Base-by-base conservation (phyloP, 2,329 filamentous ascomycete species). In the Juglanconis juglandina region DNA sequence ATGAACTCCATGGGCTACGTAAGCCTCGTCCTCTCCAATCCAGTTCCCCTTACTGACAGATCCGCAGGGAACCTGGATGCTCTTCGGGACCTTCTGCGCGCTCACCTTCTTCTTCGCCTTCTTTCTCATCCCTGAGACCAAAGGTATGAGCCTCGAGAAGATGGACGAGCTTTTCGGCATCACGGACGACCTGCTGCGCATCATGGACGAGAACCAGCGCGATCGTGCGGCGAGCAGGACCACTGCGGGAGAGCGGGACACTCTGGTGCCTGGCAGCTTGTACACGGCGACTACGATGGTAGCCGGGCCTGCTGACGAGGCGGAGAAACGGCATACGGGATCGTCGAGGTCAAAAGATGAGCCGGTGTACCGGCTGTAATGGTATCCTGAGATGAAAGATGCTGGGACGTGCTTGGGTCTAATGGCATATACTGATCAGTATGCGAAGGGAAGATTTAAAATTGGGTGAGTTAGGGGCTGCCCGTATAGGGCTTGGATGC, bases 81-180 rank as follows among this genome's bases (percentile, higher is more conserved):
- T 89, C 67, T 91, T 89, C 71, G 82, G 85, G 9, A 80, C 73
- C 57, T 90, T 90, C 72, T 87, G 86, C 70, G 80, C 87, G 66
- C 69, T 78, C 66, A 89, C 90, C 83, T 83, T 83, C 63, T 64
- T 87, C 56, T 88, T 87, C 68, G 84, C 86, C 46, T 88, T 80
- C 78, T 86, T 88, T 76, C 81, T 87, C 63, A 80, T 89, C 17
- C 88, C 88, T 0, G 88, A 91, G 74, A 91, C 88, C 10, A 90
- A 90, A 76, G 87, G 87, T 41, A 68, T 81, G 60, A 77, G 77
- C 48, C 76, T 88, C 61, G 86, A 89, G 73, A 82, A 81, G 71
- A 87, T 88, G 84, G 84, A 88, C 68, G 83, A 87, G 66, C 76
- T 88, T 14, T 88, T 88, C 69, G 86, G 86, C 50, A 77, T 86